Evolutionary conservation across 2,329 filamentous ascomycete genomes (phyloP).

Genomic region (Alternaria sp.): DNA sequence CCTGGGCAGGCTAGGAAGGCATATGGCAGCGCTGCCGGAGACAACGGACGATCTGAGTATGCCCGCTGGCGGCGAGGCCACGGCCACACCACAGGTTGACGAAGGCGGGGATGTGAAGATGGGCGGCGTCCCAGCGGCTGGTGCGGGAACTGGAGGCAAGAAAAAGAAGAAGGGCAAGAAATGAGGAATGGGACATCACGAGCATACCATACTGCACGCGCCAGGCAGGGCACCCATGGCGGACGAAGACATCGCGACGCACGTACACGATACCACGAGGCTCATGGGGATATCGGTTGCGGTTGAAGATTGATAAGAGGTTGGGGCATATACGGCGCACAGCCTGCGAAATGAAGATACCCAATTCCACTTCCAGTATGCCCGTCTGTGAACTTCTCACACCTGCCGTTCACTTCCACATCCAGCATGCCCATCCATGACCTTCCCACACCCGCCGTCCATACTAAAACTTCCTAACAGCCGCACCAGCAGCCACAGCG

Average conservation of each 20-base stretch:
- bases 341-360: slow-evolving; percentile 7
- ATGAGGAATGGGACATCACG: slow-evolving; percentile 44
- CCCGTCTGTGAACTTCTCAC: neutral
- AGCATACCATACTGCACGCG: neutral
- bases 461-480: neutral
- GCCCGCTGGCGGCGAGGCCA: slow-evolving; percentile 33
- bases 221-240: neutral
- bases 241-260: neutral
- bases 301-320: neutral
- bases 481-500: neutral
- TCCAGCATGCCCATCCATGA: neutral
- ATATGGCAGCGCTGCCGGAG: slow-evolving; percentile 60
- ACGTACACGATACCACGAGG: neutral
- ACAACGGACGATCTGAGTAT: slow-evolving; percentile 48
- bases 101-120: slow-evolving; percentile 37
- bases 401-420: too few relatives aligned
- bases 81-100: slow-evolving; percentile 43
- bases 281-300: neutral
- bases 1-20: slow-evolving; percentile 75
- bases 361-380: neutral
- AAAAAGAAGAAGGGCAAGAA: slow-evolving; percentile 61
- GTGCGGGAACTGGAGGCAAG: slow-evolving; percentile 47
- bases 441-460: neutral
- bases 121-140: slow-evolving; percentile 33
- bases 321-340: neutral